Evolutionary conservation across 2,329 filamentous ascomycete species (phyloP), one percentile per base, ranked within the genome.

Genomic region (Colletotrichum tofieldiae): DNA sequence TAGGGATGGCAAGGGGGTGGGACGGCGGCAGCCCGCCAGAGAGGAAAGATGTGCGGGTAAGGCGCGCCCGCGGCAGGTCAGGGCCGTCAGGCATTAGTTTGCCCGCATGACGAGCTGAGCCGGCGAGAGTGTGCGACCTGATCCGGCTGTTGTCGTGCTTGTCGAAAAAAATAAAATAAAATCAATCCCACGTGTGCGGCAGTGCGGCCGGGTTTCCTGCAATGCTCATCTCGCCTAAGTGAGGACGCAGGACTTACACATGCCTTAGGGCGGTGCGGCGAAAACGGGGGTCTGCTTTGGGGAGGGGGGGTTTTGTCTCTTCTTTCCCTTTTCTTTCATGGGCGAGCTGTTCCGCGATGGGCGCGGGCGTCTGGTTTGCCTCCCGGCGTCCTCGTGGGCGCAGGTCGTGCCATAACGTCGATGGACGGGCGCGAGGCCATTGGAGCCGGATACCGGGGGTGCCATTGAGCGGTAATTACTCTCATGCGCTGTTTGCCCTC

Each of bases 211-310:
- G n/a, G 26, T 11, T 29, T 63, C n/a, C 18, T 7, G 32, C 35
- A 52, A 23, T 54, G 67, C 67, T 71, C 62, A 71, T 71, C 63
- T 71, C 67, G 67, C 55, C 45, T 71, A 71, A 20, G 67, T 66
- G 47, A 60, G 39, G 55, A 58, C 47, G 67, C 67, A 71, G 54
- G 67, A 49, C 63, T 66, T 20, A 71, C 23, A 66, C 62, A 70
- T 54, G 47, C 62, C 61, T 60, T 59, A 47, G 62, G 37, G 39
- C 8, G 41, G 20, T 26, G 60, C 47, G 47, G 47, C 32, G 47
- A 18, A 9, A 29, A 43, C 29, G 39, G 37, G 58, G 29, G 64
- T 18, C 3, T 11, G 51, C n/a, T 2, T 47, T 47, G 43, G 56
- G 56, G 56, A 32, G 35, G 35, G 26, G 39, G 43, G 61, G n/a